phyloP scores from a whole-genome alignment of 805 yeast species.

The Ogataea degrootiae region DNA sequence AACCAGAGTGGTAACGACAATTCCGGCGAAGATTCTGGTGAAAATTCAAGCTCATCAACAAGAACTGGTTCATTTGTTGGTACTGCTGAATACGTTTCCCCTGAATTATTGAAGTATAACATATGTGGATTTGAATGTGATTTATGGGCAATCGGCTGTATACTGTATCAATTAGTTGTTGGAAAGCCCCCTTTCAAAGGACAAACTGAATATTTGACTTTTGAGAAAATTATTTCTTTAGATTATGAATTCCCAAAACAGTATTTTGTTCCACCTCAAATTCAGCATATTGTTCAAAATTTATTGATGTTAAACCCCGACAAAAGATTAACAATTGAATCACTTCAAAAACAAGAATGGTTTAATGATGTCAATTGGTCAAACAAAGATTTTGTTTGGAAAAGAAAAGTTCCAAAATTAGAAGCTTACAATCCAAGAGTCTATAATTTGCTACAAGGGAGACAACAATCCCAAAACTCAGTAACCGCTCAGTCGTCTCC shows the following conservation, averaged over 20 bases:
- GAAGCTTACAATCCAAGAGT: constrained; percentile 54
- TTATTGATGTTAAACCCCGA: constrained; percentile 70
- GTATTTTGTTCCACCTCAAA: constrained; percentile 53
- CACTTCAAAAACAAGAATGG: constrained; percentile 67
- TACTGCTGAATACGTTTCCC: constrained; percentile 95
- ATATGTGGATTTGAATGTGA: constrained; percentile 81
- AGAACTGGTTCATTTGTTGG: constrained; percentile 84
- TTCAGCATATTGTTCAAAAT: constrained; percentile 62
- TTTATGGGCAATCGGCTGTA: constrained; percentile 94
- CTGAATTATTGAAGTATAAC: constrained; percentile 77
- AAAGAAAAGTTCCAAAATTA: constrained; percentile 57
- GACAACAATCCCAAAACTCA: constrained; percentile 22
- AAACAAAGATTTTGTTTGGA: constrained; percentile 67
- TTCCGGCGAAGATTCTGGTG: constrained; percentile 11
- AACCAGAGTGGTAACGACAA: constrained; percentile 23
- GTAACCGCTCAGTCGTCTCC: constrained; percentile 1
- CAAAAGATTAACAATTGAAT: constrained; percentile 51
- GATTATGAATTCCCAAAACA: constrained; percentile 65
- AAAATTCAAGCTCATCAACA: constrained; percentile 28
- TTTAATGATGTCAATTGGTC: constrained; percentile 65
- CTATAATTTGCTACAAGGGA: constrained; percentile 17
- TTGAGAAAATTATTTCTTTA: constrained; percentile 77
- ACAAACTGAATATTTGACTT: constrained; percentile 75
- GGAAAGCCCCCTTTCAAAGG: constrained; percentile 92
- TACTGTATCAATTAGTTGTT: constrained; percentile 73